Evolutionary conservation across 2,329 filamentous ascomycete species (phyloP).

Genomic region (Cordyceps cateniannulata): DNA sequence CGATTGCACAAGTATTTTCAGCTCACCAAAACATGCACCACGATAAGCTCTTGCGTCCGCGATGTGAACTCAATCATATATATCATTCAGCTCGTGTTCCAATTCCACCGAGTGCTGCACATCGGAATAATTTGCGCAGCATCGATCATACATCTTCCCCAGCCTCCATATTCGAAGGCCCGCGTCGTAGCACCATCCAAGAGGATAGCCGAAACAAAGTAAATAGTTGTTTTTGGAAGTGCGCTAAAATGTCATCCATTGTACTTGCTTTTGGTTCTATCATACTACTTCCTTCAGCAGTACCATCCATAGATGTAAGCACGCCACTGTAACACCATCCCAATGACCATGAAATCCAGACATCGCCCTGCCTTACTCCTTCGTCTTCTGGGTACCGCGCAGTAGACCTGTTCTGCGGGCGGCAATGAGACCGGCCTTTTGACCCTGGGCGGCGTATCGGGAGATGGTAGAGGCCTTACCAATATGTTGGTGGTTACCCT

Average conservation of each 20-base stretch:
- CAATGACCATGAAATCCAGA: constrained; percentile 48
- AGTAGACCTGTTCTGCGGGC: constrained; percentile 99
- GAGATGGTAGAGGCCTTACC: constrained; percentile 99
- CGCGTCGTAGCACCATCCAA: neutral
- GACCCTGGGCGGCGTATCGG: constrained; percentile 93
- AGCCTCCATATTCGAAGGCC: neutral
- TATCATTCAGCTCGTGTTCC: neutral
- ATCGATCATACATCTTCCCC: too few relatives aligned
- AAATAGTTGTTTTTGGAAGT: constrained; percentile 19
- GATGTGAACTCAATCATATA: neutral
- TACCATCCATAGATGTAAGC: constrained; percentile 55
- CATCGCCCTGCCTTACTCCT: constrained; percentile 62
- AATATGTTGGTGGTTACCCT: constrained; percentile 99
- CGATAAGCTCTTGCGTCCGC: neutral
- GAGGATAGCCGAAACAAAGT: constrained; percentile 3
- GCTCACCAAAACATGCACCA: neutral
- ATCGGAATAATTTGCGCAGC: neutral
- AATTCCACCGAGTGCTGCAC: neutral
- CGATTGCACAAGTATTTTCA: neutral
- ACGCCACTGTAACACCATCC: constrained; percentile 59
- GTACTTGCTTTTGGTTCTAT: constrained; percentile 43
- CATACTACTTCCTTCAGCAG: constrained; percentile 41
- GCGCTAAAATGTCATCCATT: constrained; percentile 38
- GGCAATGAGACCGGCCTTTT: constrained; percentile 99
- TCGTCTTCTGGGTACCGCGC: constrained; percentile 99